Base-by-base conservation (phyloP, 1,139 yeast species). In the Lodderomyces margitis region DNA sequence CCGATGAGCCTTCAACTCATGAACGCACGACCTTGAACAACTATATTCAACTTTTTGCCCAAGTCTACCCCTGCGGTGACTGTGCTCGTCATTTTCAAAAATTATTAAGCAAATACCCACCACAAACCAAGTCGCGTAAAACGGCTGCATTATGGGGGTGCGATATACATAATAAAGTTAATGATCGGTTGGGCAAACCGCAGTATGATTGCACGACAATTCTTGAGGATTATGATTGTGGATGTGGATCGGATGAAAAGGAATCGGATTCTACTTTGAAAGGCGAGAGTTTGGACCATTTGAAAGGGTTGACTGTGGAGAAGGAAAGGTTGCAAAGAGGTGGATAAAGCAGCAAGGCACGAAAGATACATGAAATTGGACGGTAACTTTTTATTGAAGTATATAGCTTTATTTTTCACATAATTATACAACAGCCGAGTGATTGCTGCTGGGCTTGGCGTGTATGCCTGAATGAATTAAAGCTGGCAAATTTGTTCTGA, bases 141-240 rank as follows among this genome's bases (percentile, higher is more conserved):
- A 78, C 81, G 2, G 98, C 98, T 0, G 89, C 96, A 0, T 68
- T 87, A 49, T 92, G 98, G 98, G 98, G 98, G 1, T 92, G 98
- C 61, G 83, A 83, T 55, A 74, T 92, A n/a, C 99, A 92, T 64
- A 92, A 94, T 50, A 66, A 69, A 53, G 97, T 91, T 27, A 92
- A 92, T 60, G 80, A 78, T 46, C 68, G 85, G 39, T 73, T 92
- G 40, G 70, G 70, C 4, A 89, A 92, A 54, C 79, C 75, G 0
- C 70, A 71, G 15, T 92, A 88, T 60, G 97, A 92, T 60, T 92
- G 98, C 59, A 73, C 86, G 2, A 81, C 77, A 9, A 83, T 92
- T 42, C 70, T 87, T 46, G 96, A 87, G 54, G 94, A 87, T 61
- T 92, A 92, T 62, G 95, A 89, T 54, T 92, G 98, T 69, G 98